A percentile compares a stretch with the other conserved stretches of the same genome.
Evolutionary conservation across 2,329 filamentous ascomycete species (phyloP).

Genomic region (Diaporthe sp.): DNA sequence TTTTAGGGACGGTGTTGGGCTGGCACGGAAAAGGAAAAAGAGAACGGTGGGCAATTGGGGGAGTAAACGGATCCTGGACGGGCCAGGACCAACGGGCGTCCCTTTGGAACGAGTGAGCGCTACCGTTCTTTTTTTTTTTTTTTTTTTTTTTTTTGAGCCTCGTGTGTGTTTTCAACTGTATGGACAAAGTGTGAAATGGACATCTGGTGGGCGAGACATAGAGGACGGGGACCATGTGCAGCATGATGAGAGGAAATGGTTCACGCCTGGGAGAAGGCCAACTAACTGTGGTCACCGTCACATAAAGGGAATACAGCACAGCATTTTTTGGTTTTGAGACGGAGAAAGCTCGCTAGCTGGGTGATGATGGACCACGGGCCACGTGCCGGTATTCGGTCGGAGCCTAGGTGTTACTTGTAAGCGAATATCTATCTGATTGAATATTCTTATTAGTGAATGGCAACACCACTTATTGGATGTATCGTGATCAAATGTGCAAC

Average conservation of each 20-base stretch:
- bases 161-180: not conserved
- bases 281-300: not conserved
- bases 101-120: slow-evolving; percentile 15
- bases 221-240: not conserved
- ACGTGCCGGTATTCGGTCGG: not conserved
- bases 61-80: slow-evolving; percentile 4
- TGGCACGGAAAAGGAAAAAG: not conserved
- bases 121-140: not conserved
- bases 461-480: not conserved
- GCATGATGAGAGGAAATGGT: not conserved
- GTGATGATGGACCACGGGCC: not conserved
- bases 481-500: not conserved
- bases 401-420: not conserved
- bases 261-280: not conserved
- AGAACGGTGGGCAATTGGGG: not conserved
- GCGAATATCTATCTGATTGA: not conserved
- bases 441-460: not conserved
- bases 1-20: slow-evolving; percentile 6
- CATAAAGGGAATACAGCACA: slow-evolving; percentile 15
- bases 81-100: slow-evolving; percentile 9
- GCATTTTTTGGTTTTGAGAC: slow-evolving; percentile 9
- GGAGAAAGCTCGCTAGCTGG: not conserved
- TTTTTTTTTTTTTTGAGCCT: not conserved
- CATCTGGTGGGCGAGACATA: not conserved
- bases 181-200: not conserved